These are phyloP conservation scores for Miscanthus lutarioriparius DNA, from an alignment of 176 grass and related monocot species.

Conservation along the genomic window DNA sequence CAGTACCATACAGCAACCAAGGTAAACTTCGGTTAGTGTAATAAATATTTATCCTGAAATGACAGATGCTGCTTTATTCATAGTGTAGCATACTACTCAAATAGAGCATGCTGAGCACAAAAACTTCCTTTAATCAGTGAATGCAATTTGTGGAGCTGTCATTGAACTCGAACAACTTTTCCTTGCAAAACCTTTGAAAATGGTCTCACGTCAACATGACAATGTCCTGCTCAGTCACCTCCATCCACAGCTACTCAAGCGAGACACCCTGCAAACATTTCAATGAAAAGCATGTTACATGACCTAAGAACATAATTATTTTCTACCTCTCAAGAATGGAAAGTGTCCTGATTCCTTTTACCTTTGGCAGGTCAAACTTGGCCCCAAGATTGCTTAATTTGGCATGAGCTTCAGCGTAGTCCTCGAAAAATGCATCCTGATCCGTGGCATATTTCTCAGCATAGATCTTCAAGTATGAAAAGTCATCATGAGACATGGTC, in stretches of 20 bases:
- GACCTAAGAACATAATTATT: conserved; percentile 8
- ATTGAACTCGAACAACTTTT: neutral
- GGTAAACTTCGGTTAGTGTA: neutral
- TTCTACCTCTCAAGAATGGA: neutral
- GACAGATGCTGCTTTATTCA: conserved; percentile 24
- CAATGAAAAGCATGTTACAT: conserved; percentile 21
- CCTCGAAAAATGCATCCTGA: conserved; percentile 78
- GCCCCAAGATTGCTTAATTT: conserved; percentile 93
- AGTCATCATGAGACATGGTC: conserved; percentile 22
- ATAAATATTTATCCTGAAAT: neutral
- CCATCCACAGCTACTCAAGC: conserved; percentile 33
- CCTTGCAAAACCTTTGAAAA: neutral
- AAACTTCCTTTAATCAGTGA: neutral
- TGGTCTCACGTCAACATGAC: neutral
- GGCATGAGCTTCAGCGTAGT: conserved; percentile 96
- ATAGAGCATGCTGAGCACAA: neutral
- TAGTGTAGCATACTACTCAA: neutral
- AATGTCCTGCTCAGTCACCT: neutral
- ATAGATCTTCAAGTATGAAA: conserved; percentile 53
- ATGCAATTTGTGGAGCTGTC: neutral
- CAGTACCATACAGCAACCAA: conserved; percentile 3
- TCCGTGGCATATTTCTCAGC: conserved; percentile 83
- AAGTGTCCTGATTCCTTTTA: conserved; percentile 13
- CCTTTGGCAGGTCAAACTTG: conserved; percentile 84
- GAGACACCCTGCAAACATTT: conserved; percentile 56